These are phyloP conservation scores for Sordaria brevicollis DNA, from an alignment of 495 filamentous ascomycete genomes.

Conservation along the genomic window DNA sequence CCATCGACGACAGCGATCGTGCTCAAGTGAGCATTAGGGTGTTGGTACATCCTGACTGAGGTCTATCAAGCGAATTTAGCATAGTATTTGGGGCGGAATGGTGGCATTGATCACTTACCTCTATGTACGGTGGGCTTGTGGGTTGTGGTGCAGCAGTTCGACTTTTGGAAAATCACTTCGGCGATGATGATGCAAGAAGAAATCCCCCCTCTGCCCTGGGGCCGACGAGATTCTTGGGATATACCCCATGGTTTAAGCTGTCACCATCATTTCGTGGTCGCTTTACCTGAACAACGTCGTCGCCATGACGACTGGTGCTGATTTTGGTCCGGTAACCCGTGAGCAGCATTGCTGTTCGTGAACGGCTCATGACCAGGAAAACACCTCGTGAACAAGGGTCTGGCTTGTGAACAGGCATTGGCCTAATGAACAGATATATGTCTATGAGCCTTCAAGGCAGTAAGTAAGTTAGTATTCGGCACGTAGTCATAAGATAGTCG, in stretches of 20 bases:
- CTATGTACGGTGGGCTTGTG: background rate
- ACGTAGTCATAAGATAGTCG: too few species aligned
- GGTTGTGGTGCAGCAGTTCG: background rate
- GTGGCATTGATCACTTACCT: too few species aligned
- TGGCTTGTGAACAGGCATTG: background rate
- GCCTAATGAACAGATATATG: background rate
- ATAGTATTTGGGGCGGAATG: too few species aligned
- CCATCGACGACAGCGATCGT: background rate
- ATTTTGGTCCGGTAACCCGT: background rate
- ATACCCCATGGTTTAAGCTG: background rate
- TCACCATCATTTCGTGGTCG: background rate
- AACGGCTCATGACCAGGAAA: too few species aligned
- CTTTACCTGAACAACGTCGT: background rate
- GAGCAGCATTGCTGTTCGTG: background rate
- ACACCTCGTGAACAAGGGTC: too few species aligned
- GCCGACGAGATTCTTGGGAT: background rate
- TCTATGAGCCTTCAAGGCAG: background rate
- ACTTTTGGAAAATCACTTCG: background rate
- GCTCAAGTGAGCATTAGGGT: background rate
- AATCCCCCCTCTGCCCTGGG: too few species aligned
- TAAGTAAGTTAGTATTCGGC: too few species aligned
- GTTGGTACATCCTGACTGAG: background rate
- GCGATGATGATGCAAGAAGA: background rate
- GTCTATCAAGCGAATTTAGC: too few species aligned
- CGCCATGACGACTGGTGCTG: background rate